Conservation (phyloP, 306 rosid species). For the Ziziphus jujuba region DNA sequence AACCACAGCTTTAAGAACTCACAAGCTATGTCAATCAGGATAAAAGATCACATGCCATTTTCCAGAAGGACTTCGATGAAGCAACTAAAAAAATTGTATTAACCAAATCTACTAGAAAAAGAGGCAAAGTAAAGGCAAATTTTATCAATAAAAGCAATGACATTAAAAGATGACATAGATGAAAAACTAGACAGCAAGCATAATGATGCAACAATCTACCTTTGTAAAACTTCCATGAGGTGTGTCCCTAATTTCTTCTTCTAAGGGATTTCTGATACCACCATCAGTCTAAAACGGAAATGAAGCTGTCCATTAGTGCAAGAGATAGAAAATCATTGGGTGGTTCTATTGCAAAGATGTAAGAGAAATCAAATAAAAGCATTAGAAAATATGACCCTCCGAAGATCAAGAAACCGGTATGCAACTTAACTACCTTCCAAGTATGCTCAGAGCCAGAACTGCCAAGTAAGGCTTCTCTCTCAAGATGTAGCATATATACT, state of each 20-base stretch:
- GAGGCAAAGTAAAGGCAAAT: background rate
- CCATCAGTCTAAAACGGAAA: slow-evolving; percentile 47
- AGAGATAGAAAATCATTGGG: background rate
- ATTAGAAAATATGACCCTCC: background rate
- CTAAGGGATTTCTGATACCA: slow-evolving; percentile 39
- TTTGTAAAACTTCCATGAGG: slow-evolving; percentile 53
- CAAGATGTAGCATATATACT: slow-evolving; percentile 43
- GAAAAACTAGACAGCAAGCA: background rate
- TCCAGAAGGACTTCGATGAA: background rate
- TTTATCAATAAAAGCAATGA: background rate
- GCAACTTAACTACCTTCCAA: slow-evolving; percentile 51
- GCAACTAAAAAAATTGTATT: background rate
- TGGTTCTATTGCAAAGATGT: slow-evolving; percentile 5
- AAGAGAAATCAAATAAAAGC: background rate
- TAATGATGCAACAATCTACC: slow-evolving; percentile 29
- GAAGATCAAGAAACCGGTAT: slow-evolving; percentile 9
- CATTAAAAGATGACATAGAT: background rate
- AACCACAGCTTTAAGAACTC: background rate
- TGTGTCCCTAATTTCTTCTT: slow-evolving; percentile 35
- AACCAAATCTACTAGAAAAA: background rate
- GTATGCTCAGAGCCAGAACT: slow-evolving; percentile 27
- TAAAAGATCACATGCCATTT: too few species aligned
- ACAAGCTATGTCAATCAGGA: background rate
- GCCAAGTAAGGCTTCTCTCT: slow-evolving; percentile 53
- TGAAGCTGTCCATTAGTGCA: background rate